Percentiles rank a stretch among this genome's conserved stretches.
phyloP scores from a whole-genome alignment of 305 asterid genomes.

The Solanum chacoense region DNA sequence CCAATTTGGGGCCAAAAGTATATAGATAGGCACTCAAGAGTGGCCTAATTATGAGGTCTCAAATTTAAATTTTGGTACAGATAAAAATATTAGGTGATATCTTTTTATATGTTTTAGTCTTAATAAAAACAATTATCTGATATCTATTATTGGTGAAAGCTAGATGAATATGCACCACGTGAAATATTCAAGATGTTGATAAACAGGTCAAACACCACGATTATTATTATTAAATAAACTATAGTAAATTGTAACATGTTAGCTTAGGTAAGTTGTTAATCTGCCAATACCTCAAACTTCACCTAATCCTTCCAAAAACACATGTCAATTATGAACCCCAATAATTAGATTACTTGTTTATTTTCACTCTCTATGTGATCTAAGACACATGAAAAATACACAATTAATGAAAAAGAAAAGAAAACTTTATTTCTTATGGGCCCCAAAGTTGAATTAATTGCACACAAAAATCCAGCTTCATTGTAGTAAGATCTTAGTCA shows the following conservation, averaged over 20 bases:
- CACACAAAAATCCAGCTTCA: slow-evolving; percentile 23
- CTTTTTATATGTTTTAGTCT: not conserved
- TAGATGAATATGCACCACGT: not conserved
- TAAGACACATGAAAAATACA: not conserved
- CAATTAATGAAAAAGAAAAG: not conserved
- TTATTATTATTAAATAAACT: not conserved
- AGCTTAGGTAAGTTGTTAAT: not conserved
- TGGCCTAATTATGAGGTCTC: not conserved
- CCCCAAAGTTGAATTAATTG: slow-evolving; percentile 20
- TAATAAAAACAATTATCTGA: not conserved
- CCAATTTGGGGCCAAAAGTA: not conserved
- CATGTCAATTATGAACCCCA: not conserved
- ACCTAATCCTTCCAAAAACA: not conserved
- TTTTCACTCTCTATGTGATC: not conserved
- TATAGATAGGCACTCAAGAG: not conserved
- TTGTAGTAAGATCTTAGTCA: slow-evolving; percentile 9
- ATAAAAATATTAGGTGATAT: not conserved
- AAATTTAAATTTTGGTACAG: not conserved
- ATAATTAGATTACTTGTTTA: not conserved
- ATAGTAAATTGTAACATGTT: not conserved
- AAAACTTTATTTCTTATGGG: not conserved
- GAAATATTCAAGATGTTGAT: not conserved
- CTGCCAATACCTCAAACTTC: not conserved
- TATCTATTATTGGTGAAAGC: not conserved
- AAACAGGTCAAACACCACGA: not conserved